Evolutionary conservation across 805 yeast genomes (phyloP), one percentile per base, ranked within the genome.

Genomic region (Ogataea dorogensis): DNA sequence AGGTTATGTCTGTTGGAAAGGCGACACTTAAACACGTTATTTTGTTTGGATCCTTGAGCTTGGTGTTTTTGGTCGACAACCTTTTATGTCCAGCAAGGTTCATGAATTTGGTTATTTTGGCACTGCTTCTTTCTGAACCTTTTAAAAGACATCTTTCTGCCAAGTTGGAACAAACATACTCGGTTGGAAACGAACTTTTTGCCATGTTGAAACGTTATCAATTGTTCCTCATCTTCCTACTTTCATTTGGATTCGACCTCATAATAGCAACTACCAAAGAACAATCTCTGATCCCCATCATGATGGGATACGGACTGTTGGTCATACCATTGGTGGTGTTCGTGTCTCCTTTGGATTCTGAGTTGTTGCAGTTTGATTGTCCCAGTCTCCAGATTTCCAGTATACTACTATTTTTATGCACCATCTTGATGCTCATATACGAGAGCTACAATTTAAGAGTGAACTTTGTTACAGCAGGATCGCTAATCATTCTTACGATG

Each of bases 391-490:
- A 34, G 10, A 12, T 35, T 3, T 45, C 56, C 5, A 24, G 46
- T 2, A 8, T 24, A 5, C 29, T 41, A 9, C 19, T 46, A 7
- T 16, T 32, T 5, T 17, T 44, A 4, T 42, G 46, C 8, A n/a
- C 41, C 7, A 4, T 50, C 19, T 31, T 56, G 5, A 22, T 29
- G 2, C 39, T 43, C 16, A 36, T 41, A 6, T 37, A 46, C 19
- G 50, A 46, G 3, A 35, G 38, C 13, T 43, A 52, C 40, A 58
- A 54, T 32, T 44, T 54, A 21, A 56, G 49, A 28, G 50, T 63
- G 62, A 24, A 59, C 17, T 40, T 58, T 18, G 45, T 63, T 7
- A 42, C 59, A 18, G 24, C 56, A 15, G 62, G 65, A 0, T 61
- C 64, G 0, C 23, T 61, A 24, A 4, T 51, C 13, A 50, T 61